These are phyloP conservation scores for Cordyceps cateniannulata DNA, from an alignment of 2,329 filamentous ascomycete genomes.

Conservation along the genomic window DNA sequence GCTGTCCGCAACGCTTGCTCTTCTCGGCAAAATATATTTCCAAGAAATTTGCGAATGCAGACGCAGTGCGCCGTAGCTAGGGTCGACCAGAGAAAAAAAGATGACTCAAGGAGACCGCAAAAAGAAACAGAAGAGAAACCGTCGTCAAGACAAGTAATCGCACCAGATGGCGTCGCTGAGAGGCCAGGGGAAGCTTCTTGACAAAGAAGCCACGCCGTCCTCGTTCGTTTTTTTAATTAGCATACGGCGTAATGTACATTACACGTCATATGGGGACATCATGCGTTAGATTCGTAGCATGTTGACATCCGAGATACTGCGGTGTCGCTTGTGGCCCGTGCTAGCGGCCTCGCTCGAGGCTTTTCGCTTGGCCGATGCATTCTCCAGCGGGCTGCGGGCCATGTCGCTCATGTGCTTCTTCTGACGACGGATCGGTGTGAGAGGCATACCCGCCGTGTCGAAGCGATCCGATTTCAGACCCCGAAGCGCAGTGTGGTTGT, in stretches of 20 bases:
- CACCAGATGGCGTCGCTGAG: constrained; percentile 13
- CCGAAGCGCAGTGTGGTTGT: constrained; percentile 53
- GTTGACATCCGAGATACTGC: constrained; percentile 53
- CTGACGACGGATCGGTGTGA: constrained; percentile 59
- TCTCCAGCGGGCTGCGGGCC: constrained; percentile 44
- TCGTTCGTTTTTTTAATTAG: constrained; percentile 31
- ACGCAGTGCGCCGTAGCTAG: too few species aligned
- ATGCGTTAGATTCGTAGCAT: constrained; percentile 36
- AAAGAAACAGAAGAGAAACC: neutral
- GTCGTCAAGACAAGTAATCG: constrained; percentile 1
- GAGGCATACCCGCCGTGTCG: constrained; percentile 58
- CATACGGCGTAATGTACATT: constrained; percentile 11
- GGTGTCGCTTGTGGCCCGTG: constrained; percentile 47
- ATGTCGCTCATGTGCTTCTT: constrained; percentile 41
- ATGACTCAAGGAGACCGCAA: too few species aligned
- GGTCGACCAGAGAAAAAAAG: too few species aligned
- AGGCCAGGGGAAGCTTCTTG: constrained; percentile 37
- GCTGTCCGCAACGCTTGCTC: too few species aligned
- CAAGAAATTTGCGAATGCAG: too few species aligned
- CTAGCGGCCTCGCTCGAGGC: constrained; percentile 36
- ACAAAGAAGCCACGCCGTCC: constrained; percentile 35
- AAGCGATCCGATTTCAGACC: constrained; percentile 62
- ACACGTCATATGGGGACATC: neutral
- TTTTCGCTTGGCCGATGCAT: constrained; percentile 48
- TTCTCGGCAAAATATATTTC: too few species aligned